Evolutionary conservation across 305 asterid genomes (phyloP).

Genomic region (Fraxinus dipetala): DNA sequence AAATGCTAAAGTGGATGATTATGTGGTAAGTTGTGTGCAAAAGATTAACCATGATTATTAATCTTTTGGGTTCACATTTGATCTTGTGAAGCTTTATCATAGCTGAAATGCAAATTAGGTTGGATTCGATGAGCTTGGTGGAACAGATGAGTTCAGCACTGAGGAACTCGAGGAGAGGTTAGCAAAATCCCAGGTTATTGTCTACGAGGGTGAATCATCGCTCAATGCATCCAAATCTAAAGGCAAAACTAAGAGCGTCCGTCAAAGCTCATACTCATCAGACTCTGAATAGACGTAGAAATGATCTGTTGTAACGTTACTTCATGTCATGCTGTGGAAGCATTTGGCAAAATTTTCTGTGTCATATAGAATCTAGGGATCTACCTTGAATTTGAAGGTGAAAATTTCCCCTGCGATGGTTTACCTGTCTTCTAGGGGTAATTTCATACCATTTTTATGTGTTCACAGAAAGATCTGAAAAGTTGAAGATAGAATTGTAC

Average conservation of each 20-base stretch:
- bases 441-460: neutral
- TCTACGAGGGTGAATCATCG: constrained; percentile 70
- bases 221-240: constrained; percentile 46
- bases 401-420: neutral
- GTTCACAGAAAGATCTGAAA: neutral
- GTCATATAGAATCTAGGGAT: constrained; percentile 4
- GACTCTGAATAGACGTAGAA: constrained; percentile 54
- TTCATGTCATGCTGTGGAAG: neutral
- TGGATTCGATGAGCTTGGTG: constrained; percentile 96
- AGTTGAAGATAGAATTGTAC: neutral
- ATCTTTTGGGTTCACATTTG: neutral
- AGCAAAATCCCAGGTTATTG: constrained; percentile 65
- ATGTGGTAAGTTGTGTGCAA: constrained; percentile 52
- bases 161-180: constrained; percentile 85
- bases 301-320: constrained; percentile 16
- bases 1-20: constrained; percentile 89
- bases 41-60: neutral
- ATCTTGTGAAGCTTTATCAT: constrained; percentile 3
- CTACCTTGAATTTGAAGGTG: neutral
- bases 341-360: neutral
- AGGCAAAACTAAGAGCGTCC: constrained; percentile 59
- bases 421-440: neutral
- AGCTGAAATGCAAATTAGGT: constrained; percentile 44
- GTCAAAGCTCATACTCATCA: constrained; percentile 64
- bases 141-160: constrained; percentile 79